Evolutionary conservation across 441 rosid species (phyloP), one percentile per base, ranked within the genome.

Genomic region (Jatropha podagrica): DNA sequence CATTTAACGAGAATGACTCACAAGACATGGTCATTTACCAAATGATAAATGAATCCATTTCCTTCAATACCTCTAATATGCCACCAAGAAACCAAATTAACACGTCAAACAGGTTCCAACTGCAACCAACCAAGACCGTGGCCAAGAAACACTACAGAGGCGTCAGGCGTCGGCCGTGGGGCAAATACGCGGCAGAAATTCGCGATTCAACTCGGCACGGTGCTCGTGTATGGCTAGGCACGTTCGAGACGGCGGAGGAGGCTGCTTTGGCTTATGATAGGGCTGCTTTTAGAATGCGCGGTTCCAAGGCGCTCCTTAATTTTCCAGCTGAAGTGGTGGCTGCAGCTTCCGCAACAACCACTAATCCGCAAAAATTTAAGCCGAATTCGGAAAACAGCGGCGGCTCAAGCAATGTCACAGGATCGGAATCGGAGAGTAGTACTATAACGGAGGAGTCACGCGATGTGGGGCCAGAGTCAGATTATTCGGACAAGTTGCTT

Each of bases 241-340:
- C 92, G 3, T 90, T 85, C 70, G 74, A 81, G 69, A 88, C 92
- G 0, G 94, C 92, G 0, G 91, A 90, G 76, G 87, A 79, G 52
- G 94, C 94, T 7, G 92, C 92, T 18, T 65, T 88, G 83, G 94
- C 94, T 0, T 90, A 90, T 27, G 94, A 90, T 56, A 79, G 78
- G 67, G 92, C 92, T 1, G 94, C 92, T 72, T 87, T 88, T 65
- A 68, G 10, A 74, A 88, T 90, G 92, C 87, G 94, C 7, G 94
- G 94, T 0, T 64, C 89, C 13, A 90, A 87, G 86, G 94, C 94
- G 14, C 75, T 87, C 65, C 90, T 90, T 15, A 90, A 90, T 74
- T 88, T 90, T 51, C 94, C 92, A 1, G 76, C 85, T 7, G 84
- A 88, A 68, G 54, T 82, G 13, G 85, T 79, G 78, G 83, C 65